phyloP scores from a whole-genome alignment of 139 green algal genomes.

The Volvox africanus region DNA sequence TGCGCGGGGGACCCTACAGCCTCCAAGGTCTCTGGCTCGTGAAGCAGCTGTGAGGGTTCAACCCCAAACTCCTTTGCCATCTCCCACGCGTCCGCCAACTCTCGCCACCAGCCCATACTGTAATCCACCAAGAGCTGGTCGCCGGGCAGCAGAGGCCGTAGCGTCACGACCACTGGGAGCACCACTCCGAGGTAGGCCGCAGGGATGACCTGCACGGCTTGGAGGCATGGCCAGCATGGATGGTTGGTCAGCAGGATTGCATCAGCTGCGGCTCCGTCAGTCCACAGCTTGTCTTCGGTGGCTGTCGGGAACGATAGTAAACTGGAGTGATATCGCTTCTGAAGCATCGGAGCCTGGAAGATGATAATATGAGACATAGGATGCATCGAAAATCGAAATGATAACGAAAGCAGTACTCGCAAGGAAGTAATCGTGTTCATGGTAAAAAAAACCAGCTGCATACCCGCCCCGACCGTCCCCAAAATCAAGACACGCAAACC shows the following conservation, averaged over 20 bases:
- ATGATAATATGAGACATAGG: not conserved
- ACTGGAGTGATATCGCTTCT: not conserved
- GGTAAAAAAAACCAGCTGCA: not conserved
- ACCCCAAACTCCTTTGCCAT: not conserved
- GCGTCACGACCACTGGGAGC: conserved; percentile 28
- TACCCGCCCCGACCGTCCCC: not conserved
- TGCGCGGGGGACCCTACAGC: not conserved
- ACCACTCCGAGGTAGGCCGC: conserved; percentile 1
- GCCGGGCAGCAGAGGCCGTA: not conserved
- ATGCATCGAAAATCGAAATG: no score
- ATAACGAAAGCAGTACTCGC: no score
- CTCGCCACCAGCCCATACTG: conserved; percentile 7
- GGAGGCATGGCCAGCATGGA: not conserved
- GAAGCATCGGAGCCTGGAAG: not conserved
- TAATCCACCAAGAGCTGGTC: conserved; percentile 33
- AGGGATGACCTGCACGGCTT: not conserved
- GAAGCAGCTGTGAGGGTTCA: not conserved
- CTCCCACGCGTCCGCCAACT: not conserved
- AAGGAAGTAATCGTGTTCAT: not conserved
- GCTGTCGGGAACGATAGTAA: not conserved
- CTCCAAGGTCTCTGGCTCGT: not conserved
- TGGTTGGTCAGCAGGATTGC: not conserved
- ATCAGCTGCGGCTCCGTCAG: not conserved
- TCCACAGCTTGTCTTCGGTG: not conserved
- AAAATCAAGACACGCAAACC: not conserved